Evolutionary conservation across 2,329 filamentous ascomycete genomes (phyloP).

Genomic region (Aspergillus fijiensis): DNA sequence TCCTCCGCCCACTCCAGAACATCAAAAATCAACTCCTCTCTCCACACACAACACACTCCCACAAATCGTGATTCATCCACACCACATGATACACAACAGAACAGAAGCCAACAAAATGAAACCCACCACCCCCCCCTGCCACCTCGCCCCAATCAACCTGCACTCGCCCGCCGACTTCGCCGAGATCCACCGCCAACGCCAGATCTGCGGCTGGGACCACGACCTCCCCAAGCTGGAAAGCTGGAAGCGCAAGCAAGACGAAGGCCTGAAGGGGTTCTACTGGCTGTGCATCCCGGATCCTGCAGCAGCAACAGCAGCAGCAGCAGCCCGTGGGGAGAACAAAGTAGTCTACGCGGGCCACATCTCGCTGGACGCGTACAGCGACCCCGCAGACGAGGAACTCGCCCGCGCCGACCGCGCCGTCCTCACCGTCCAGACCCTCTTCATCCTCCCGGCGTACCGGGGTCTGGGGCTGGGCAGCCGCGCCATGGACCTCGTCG

Average conservation of each 20-base stretch:
- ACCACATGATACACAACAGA: too few relatives aligned
- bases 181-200: conserved; percentile 18
- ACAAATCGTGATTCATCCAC: background rate
- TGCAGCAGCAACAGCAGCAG: background rate
- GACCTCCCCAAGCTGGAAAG: conserved; percentile 1
- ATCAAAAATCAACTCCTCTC: background rate
- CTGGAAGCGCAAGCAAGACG: conserved; percentile 16
- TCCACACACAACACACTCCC: background rate
- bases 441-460: conserved; percentile 28
- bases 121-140: background rate
- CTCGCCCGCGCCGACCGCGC: conserved; percentile 19
- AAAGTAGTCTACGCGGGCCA: conserved; percentile 23
- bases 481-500: conserved; percentile 20
- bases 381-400: conserved; percentile 9
- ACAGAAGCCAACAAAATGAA: background rate
- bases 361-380: conserved; percentile 29
- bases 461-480: conserved; percentile 20
- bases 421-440: conserved; percentile 22
- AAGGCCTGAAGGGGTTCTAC: conserved; percentile 18
- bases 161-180: conserved; percentile 11
- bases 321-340: too few relatives aligned
- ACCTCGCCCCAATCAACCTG: conserved; percentile 20
- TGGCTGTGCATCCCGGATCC: conserved; percentile 16
- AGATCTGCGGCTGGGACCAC: conserved; percentile 20
- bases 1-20: background rate